phyloP scores from a whole-genome alignment of 352 stramenopile species.

The Globisporangium cylindrosporum region DNA sequence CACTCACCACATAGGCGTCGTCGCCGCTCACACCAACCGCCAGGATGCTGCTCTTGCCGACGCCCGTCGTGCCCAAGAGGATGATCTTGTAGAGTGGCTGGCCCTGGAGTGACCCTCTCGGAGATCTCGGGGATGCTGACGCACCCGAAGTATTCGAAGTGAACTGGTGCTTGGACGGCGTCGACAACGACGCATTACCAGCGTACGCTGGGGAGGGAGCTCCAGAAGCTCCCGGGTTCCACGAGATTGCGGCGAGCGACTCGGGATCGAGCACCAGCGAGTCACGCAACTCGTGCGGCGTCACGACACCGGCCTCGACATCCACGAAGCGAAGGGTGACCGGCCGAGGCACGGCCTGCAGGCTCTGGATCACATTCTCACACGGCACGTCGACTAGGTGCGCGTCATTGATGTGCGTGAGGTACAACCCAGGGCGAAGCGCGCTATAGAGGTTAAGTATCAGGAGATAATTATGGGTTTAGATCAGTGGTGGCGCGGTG shows the following conservation, averaged over 20 bases:
- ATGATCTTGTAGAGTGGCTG: conserved; percentile 75
- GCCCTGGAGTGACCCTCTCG: neutral
- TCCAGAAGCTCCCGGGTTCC: conserved; percentile 10
- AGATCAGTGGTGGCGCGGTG: neutral
- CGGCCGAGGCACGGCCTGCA: conserved; percentile 54
- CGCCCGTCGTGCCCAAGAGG: conserved; percentile 67
- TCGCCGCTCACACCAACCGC: conserved; percentile 62
- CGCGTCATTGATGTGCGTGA: conserved; percentile 80
- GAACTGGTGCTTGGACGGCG: conserved; percentile 5
- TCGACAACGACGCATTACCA: neutral
- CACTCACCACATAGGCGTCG: conserved; percentile 35
- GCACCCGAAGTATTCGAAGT: neutral
- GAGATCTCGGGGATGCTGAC: conserved; percentile 1
- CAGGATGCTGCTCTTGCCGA: conserved; percentile 78
- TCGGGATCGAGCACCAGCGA: conserved; percentile 48
- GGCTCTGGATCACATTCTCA: conserved; percentile 62
- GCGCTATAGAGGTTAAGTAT: conserved; percentile 22
- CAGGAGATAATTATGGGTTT: neutral
- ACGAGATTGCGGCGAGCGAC: conserved; percentile 18
- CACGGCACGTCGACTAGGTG: conserved; percentile 62
- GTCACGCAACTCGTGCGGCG: conserved; percentile 65
- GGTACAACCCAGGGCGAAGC: conserved; percentile 66
- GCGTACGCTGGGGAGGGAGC: conserved; percentile 12
- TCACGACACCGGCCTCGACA: conserved; percentile 76
- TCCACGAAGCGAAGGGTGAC: conserved; percentile 71